Percentiles rank a stretch among this genome's conserved stretches.
Evolutionary conservation across 2,329 filamentous ascomycete species (phyloP).

Genomic region (Bipolaris oryzae): DNA sequence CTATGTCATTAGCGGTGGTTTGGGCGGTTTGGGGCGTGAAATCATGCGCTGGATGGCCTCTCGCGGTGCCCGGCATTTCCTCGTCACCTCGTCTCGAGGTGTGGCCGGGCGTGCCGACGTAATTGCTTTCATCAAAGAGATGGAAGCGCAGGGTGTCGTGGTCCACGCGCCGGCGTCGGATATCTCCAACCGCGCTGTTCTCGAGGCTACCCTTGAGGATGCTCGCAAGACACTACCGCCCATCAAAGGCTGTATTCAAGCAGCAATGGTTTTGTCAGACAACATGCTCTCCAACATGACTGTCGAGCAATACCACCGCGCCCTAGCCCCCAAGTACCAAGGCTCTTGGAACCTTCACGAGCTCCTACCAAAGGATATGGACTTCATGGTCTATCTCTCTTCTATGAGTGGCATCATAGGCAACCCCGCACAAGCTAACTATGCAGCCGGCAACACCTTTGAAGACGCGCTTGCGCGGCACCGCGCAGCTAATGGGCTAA

Average conservation of each 20-base stretch:
- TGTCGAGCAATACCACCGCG: constrained; percentile 1
- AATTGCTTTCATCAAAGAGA: constrained; percentile 21
- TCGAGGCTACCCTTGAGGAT: constrained; percentile 16
- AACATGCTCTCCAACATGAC: constrained; percentile 15
- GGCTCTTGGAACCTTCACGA: constrained; percentile 33
- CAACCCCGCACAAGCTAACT: constrained; percentile 24
- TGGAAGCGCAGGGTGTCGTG: constrained; percentile 19
- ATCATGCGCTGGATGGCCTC: constrained; percentile 35
- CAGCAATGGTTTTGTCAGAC: constrained; percentile 20
- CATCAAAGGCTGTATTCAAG: constrained; percentile 22
- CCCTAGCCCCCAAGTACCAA: constrained; percentile 7
- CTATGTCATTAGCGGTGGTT: constrained; percentile 38
- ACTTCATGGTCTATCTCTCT: constrained; percentile 28
- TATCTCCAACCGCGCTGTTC: constrained; percentile 19
- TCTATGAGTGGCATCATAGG: constrained; percentile 28
- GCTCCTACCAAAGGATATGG: constrained; percentile 11
- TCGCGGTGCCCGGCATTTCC: constrained; percentile 32
- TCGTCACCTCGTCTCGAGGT: constrained; percentile 30
- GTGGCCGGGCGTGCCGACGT: constrained; percentile 16
- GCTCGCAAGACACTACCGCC: constrained; percentile 10
- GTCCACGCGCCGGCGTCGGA: constrained; percentile 25
- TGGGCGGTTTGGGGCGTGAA: constrained; percentile 36
- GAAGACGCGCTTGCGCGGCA: constrained; percentile 14
- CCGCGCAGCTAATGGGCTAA: constrained; percentile 9
- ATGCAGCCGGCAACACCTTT: constrained; percentile 25